Percentiles rank a stretch among this genome's conserved stretches.
phyloP scores from a whole-genome alignment of 768 basidiomycete species.

The Russula lepida region DNA sequence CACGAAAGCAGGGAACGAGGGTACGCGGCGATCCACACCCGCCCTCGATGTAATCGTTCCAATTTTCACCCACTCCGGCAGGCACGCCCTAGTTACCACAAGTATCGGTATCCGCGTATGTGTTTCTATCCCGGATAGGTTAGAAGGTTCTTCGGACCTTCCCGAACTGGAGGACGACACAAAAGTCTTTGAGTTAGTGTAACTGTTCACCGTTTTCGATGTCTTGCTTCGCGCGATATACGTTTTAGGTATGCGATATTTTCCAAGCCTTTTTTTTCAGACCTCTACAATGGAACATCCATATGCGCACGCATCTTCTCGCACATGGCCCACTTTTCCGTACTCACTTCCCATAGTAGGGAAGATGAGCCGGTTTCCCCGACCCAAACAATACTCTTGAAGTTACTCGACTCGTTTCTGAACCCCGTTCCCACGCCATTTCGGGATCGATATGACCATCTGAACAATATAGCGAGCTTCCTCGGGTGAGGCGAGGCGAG shows the following conservation, averaged over 20 bases:
- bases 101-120: slow-evolving; percentile 57
- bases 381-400: slow-evolving; percentile 80
- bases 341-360: slow-evolving; percentile 30
- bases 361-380: slow-evolving; percentile 68
- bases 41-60: neutral
- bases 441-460: neutral
- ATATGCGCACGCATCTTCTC: slow-evolving; percentile 7
- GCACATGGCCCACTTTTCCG: neutral
- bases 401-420: slow-evolving; percentile 78
- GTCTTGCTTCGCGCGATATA: slow-evolving; percentile 4
- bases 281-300: slow-evolving; percentile 14
- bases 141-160: slow-evolving; percentile 62
- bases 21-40: slow-evolving; percentile 10
- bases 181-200: slow-evolving; percentile 74
- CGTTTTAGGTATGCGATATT: slow-evolving; percentile 17
- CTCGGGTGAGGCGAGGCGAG: slow-evolving; percentile 4
- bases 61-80: slow-evolving; percentile 23
- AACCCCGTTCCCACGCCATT: slow-evolving; percentile 35
- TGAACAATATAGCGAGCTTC: neutral
- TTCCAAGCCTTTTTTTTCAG: slow-evolving; percentile 18
- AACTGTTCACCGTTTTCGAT: slow-evolving; percentile 1
- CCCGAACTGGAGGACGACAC: slow-evolving; percentile 56
- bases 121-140: slow-evolving; percentile 57
- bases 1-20: slow-evolving; percentile 5
- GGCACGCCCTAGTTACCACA: slow-evolving; percentile 45